phyloP scores from a whole-genome alignment of 352 stramenopile genomes.

The Globisporangium acanthophoron region DNA sequence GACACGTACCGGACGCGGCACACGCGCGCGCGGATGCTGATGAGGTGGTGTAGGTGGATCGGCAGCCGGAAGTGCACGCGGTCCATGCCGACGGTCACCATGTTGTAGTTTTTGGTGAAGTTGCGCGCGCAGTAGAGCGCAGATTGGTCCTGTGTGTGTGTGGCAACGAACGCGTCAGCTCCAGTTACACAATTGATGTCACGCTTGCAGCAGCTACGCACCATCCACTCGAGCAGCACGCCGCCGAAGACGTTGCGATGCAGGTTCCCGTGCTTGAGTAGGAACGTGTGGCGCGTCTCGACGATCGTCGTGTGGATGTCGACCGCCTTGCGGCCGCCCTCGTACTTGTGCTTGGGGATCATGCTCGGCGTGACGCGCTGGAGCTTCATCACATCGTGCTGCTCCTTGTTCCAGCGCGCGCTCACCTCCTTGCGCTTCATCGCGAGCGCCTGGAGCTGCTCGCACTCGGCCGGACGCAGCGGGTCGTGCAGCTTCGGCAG shows the following conservation, averaged over 20 bases:
- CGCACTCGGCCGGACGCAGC: conserved; percentile 18
- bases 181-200: neutral
- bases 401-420: conserved; percentile 20
- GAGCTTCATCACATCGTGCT: conserved; percentile 22
- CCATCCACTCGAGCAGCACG: conserved; percentile 41
- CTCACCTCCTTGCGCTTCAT: conserved; percentile 29
- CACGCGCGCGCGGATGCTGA: conserved; percentile 56
- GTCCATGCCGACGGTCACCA: conserved; percentile 77
- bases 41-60: conserved; percentile 46
- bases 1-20: conserved; percentile 50
- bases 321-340: conserved; percentile 10
- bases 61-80: conserved; percentile 67
- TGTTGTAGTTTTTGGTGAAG: conserved; percentile 70
- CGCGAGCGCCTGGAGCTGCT: conserved; percentile 21
- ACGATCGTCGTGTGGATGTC: conserved; percentile 30
- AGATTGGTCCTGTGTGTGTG: conserved; percentile 34
- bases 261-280: conserved; percentile 34
- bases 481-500: conserved; percentile 22
- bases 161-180: no score
- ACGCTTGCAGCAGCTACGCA: neutral
- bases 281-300: conserved; percentile 32
- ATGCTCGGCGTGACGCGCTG: conserved; percentile 24
- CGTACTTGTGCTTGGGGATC: conserved; percentile 16
- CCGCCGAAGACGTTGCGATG: conserved; percentile 36
- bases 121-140: conserved; percentile 64